phyloP scores from a whole-genome alignment of 2,329 filamentous ascomycete genomes.

The Colletotrichum sp. region DNA sequence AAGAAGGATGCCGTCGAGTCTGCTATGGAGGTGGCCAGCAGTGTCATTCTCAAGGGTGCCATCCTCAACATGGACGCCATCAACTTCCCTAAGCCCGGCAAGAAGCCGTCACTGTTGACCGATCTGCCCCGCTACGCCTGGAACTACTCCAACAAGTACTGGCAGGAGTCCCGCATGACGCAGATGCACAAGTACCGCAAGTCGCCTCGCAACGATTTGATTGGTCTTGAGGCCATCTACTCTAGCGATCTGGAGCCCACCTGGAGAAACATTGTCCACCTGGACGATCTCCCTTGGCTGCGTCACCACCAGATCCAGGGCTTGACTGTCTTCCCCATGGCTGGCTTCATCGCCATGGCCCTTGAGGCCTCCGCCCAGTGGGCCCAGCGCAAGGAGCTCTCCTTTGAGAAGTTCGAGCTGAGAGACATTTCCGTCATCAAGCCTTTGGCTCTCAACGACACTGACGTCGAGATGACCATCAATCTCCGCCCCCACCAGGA shows the following conservation, averaged over 20 bases:
- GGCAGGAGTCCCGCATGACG: conserved; percentile 51
- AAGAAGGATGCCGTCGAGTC: conserved; percentile 53
- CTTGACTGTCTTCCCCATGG: conserved; percentile 58
- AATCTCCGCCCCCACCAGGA: conserved; percentile 47
- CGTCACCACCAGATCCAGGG: conserved; percentile 64
- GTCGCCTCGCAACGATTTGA: conserved; percentile 46
- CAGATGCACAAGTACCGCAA: conserved; percentile 44
- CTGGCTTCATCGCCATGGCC: conserved; percentile 57
- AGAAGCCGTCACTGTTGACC: conserved; percentile 31
- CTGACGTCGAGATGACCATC: conserved; percentile 55
- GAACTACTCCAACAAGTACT: conserved; percentile 50
- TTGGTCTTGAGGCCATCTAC: conserved; percentile 48
- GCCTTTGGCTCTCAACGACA: conserved; percentile 51
- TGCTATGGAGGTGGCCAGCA: conserved; percentile 47
- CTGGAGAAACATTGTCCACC: conserved; percentile 53
- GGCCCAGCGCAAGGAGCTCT: conserved; percentile 25
- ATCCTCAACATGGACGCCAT: conserved; percentile 47
- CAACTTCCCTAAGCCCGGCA: conserved; percentile 46
- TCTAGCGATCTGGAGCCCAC: conserved; percentile 50
- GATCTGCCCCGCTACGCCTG: conserved; percentile 54
- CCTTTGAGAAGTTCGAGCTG: conserved; percentile 48
- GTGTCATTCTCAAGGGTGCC: conserved; percentile 50
- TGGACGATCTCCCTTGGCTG: conserved; percentile 60
- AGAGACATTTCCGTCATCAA: conserved; percentile 51
- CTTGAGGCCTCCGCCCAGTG: conserved; percentile 47